These are phyloP conservation scores for Sonneratia alba DNA, from an alignment of 345 rosid genomes.

Conservation along the genomic window DNA sequence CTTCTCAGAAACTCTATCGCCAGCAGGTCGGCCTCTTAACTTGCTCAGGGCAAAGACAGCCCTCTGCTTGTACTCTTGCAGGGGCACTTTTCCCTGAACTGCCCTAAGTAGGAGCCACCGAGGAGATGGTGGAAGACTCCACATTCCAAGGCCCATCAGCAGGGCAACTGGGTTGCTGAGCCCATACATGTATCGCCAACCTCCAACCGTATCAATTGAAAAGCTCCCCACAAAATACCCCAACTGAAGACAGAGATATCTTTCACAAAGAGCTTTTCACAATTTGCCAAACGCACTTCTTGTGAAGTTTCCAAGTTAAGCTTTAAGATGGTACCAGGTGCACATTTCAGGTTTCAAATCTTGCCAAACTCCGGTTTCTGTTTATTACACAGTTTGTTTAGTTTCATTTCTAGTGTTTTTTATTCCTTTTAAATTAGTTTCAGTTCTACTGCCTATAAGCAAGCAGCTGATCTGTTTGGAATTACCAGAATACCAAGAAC, in stretches of 20 bases:
- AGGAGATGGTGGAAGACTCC: slow-evolving; percentile 94
- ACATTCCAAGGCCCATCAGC: slow-evolving; percentile 80
- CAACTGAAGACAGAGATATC: slow-evolving; percentile 32
- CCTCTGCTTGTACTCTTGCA: slow-evolving; percentile 66
- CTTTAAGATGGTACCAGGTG: not conserved
- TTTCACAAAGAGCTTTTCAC: not conserved
- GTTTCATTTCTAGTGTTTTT: not conserved
- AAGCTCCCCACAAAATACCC: slow-evolving; percentile 90
- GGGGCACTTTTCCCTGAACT: slow-evolving; percentile 65
- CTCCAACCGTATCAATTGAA: slow-evolving; percentile 67
- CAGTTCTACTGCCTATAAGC: not conserved
- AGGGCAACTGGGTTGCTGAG: slow-evolving; percentile 56
- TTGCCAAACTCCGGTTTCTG: not conserved
- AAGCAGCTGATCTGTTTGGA: not conserved
- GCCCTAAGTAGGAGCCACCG: slow-evolving; percentile 97
- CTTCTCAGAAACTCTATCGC: slow-evolving; percentile 61
- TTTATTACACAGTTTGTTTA: not conserved
- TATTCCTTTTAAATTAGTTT: not conserved
- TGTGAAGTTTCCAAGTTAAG: not conserved
- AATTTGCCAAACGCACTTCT: not conserved
- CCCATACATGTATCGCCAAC: slow-evolving; percentile 96
- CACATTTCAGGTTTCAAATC: not conserved
- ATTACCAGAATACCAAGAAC: slow-evolving; percentile 90
- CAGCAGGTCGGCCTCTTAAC: slow-evolving; percentile 67
- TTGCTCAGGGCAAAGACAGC: slow-evolving; percentile 68